Evolutionary conservation across 1,139 yeast species (phyloP).

Genomic region (Yamadazyma mexicana): DNA sequence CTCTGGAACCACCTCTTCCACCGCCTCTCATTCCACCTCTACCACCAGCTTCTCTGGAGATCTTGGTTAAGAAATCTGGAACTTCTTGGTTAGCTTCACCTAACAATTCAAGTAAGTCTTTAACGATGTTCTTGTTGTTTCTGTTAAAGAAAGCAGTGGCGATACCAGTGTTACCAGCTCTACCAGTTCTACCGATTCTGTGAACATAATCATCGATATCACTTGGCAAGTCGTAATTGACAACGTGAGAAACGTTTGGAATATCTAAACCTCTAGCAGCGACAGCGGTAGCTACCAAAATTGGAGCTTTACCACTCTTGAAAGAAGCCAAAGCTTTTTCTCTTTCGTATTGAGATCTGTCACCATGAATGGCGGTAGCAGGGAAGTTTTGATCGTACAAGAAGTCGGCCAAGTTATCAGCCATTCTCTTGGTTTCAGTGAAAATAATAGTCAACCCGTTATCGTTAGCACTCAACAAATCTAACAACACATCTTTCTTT

Average conservation of each 20-base stretch:
- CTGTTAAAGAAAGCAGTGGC: conserved; percentile 99
- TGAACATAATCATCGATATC: conserved; percentile 98
- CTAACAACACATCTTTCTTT: conserved; percentile 88
- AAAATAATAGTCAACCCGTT: conserved; percentile 89
- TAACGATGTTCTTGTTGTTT: conserved; percentile 85
- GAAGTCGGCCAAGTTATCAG: conserved; percentile 92
- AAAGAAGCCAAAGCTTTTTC: conserved; percentile 93
- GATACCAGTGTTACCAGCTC: conserved; percentile 99
- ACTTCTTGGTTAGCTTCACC: conserved; percentile 97
- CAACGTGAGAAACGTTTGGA: conserved; percentile 97
- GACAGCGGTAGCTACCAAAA: conserved; percentile 96
- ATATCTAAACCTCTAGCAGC: conserved; percentile 99
- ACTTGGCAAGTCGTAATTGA: conserved; percentile 94
- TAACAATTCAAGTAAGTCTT: conserved; percentile 84
- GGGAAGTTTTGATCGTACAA: conserved; percentile 87
- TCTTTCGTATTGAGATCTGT: conserved; percentile 96
- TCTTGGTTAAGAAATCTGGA: conserved; percentile 80
- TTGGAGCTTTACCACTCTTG: conserved; percentile 84
- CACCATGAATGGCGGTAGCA: conserved; percentile 98
- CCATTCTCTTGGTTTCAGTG: conserved; percentile 98
- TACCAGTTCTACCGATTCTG: conserved; percentile 99
- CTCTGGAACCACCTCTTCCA: conserved; percentile 29
- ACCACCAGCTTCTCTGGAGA: conserved; percentile 75
- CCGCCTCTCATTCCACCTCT: conserved; percentile 29
- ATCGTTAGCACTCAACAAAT: conserved; percentile 75